phyloP scores from a whole-genome alignment of 2,329 filamentous ascomycete species.

The Pseudogymnoascus sp. region DNA sequence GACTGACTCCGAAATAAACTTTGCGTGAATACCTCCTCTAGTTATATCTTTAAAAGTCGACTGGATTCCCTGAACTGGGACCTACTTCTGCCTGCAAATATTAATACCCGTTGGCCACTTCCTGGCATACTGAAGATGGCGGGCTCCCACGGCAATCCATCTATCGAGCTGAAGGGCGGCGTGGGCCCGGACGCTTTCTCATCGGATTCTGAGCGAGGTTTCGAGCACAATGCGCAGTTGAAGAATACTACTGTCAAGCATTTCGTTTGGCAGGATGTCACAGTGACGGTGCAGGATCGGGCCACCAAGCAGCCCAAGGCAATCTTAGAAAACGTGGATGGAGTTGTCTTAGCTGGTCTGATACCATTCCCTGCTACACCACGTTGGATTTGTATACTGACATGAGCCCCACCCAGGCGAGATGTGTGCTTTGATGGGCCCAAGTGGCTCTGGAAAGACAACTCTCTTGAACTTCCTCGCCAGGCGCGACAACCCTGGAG shows the following conservation, averaged over 20 bases:
- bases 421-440: slow-evolving; percentile 75
- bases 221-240: slow-evolving; percentile 34
- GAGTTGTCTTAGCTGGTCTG: slow-evolving; percentile 53
- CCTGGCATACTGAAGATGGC: background rate
- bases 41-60: background rate
- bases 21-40: background rate
- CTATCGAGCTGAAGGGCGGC: background rate
- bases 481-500: slow-evolving; percentile 59
- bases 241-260: slow-evolving; percentile 55
- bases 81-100: background rate
- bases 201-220: background rate
- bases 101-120: background rate
- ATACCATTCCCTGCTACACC: slow-evolving; percentile 7
- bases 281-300: slow-evolving; percentile 64
- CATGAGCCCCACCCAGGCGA: slow-evolving; percentile 39
- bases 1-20: background rate
- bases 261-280: slow-evolving; percentile 59
- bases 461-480: slow-evolving; percentile 69
- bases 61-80: background rate
- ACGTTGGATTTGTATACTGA: background rate
- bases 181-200: background rate
- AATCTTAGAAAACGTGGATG: slow-evolving; percentile 55
- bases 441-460: slow-evolving; percentile 74
- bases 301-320: slow-evolving; percentile 53
- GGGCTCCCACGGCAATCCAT: background rate